Base-by-base conservation (phyloP, 306 rosid species). In the Sicyos edulis region DNA sequence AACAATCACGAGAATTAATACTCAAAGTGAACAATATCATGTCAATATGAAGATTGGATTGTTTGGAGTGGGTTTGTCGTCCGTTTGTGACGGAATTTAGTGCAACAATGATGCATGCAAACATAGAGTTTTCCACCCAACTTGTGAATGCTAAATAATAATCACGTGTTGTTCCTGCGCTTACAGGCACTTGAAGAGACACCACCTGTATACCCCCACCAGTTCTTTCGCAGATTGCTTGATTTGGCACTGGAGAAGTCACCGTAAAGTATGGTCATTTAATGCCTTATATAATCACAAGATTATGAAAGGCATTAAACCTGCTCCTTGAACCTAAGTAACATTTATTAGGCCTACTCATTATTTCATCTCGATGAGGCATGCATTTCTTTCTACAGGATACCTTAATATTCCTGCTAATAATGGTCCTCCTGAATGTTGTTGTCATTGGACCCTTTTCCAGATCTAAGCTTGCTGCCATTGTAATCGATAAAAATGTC, bases 121-220 rank as follows among this genome's bases (percentile, higher is more conserved):
- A 17, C 70, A 9, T 24, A 62, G 14, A 9, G 70, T 11, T 3
- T 42, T 44, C 54, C 71, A 20, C 17, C 26, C 52, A 42, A 64
- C 70, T 34, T 64, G 52, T 40, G 49, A 70, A 52, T 52, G 24
- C 59, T 51, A 70, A n/a, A n/a, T n/a, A 70, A 26, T 70, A 52
- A 34, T 22, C 32, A 50, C 4, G 20, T 51, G 47, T n/a, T 58
- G 62, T 72, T 54, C 54, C 55, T 56, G 32, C 65, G 11, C 66
- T 17, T 20, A 26, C 98, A 90, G 98, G 98, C 98, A 73, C 85
- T 92, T 37, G 79, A 86, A 20, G 98, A 88, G 84, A 80, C 87
- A 29, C 96, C 96, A 19, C 93, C 96, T 3, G 49, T 88, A 80
- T 85, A 86, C 78, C 98, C 98, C 76, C 96, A 87, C 80, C 83